Percentiles rank a stretch among this genome's conserved stretches.
phyloP scores from a whole-genome alignment of 2,329 filamentous ascomycete species.

The Leptographium wingfieldii region DNA sequence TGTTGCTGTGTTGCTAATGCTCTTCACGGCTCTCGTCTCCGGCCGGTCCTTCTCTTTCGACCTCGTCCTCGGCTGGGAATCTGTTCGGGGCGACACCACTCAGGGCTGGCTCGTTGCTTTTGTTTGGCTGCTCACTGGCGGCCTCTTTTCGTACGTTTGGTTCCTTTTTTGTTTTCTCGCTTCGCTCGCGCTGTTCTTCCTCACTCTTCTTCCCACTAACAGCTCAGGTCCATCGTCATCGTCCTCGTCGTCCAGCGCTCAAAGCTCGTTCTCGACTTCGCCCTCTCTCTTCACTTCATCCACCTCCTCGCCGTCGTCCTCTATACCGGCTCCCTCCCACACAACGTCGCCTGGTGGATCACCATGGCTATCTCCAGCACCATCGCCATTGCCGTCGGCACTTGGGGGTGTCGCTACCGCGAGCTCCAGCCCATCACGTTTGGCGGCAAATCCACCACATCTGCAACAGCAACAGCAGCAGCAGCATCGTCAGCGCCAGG shows the following conservation, averaged over 20 bases:
- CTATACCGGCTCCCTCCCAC: conserved; percentile 65
- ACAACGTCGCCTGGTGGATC: conserved; percentile 77
- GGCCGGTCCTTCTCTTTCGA: conserved; percentile 40
- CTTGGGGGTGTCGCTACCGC: conserved; percentile 85
- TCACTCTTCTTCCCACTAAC: not conserved
- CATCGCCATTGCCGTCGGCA: conserved; percentile 48
- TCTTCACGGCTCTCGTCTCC: conserved; percentile 47
- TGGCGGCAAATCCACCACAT: conserved; percentile 37
- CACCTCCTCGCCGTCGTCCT: conserved; percentile 41
- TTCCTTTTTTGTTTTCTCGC: conserved; percentile 13
- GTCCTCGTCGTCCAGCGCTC: conserved; percentile 74
- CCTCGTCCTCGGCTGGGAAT: conserved; percentile 44
- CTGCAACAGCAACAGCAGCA: conserved; percentile 8
- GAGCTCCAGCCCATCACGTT: conserved; percentile 85
- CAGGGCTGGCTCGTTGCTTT: conserved; percentile 48
- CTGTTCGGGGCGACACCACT: conserved; percentile 48
- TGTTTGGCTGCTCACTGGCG: conserved; percentile 44
- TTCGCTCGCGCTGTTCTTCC: not conserved
- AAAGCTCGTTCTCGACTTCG: conserved; percentile 92
- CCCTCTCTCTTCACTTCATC: conserved; percentile 53
- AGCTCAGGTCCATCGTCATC: conserved; percentile 62
- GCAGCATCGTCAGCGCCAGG: conserved; percentile 1
- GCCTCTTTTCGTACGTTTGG: conserved; percentile 35
- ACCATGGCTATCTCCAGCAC: conserved; percentile 36
- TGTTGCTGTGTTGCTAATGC: conserved; percentile 36